A percentile compares a stretch with the other conserved stretches of the same genome.
Conservation (phyloP, 495 filamentous ascomycete genomes). For the Penicillium cosmopolitanum region DNA sequence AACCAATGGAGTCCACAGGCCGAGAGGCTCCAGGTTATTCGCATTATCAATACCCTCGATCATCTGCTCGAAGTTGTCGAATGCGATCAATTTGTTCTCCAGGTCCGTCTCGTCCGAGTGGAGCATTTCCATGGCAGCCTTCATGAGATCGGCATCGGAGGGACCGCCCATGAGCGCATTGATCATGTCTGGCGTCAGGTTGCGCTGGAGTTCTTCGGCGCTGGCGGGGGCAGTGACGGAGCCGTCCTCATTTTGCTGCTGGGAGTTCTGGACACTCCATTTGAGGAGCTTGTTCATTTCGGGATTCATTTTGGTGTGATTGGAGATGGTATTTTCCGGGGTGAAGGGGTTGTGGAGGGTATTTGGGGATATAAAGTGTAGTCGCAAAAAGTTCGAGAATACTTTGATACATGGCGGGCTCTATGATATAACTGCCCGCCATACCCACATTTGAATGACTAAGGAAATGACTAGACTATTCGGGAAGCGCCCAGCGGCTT, state of each 20-base stretch:
- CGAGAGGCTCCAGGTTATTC: constrained; percentile 79
- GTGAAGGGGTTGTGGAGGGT: too few relatives aligned
- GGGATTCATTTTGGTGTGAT: constrained; percentile 51
- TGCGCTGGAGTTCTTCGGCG: constrained; percentile 41
- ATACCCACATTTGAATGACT: neutral
- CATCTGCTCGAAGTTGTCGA: constrained; percentile 95
- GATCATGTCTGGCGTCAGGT: constrained; percentile 67
- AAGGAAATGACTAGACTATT: constrained; percentile 25
- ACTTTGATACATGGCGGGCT: neutral
- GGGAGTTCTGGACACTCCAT: constrained; percentile 89
- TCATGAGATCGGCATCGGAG: constrained; percentile 89
- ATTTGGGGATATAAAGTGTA: neutral
- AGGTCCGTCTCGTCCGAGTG: constrained; percentile 63
- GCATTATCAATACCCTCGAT: constrained; percentile 94
- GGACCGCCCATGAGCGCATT: constrained; percentile 77
- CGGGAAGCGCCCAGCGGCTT: constrained; percentile 24
- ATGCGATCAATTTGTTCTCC: constrained; percentile 81
- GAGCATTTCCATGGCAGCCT: constrained; percentile 75
- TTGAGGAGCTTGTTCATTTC: constrained; percentile 80
- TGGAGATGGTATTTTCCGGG: neutral
- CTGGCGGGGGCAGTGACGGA: constrained; percentile 43
- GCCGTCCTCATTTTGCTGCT: constrained; percentile 34
- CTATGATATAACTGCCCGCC: constrained; percentile 8
- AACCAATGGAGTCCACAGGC: constrained; percentile 81
- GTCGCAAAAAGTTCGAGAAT: constrained; percentile 1